A percentile compares a stretch with the other conserved stretches of the same genome.
These are phyloP conservation scores for Emmonsiellopsis sp. DNA, from an alignment of 2,329 filamentous ascomycete species.

Conservation along the genomic window DNA sequence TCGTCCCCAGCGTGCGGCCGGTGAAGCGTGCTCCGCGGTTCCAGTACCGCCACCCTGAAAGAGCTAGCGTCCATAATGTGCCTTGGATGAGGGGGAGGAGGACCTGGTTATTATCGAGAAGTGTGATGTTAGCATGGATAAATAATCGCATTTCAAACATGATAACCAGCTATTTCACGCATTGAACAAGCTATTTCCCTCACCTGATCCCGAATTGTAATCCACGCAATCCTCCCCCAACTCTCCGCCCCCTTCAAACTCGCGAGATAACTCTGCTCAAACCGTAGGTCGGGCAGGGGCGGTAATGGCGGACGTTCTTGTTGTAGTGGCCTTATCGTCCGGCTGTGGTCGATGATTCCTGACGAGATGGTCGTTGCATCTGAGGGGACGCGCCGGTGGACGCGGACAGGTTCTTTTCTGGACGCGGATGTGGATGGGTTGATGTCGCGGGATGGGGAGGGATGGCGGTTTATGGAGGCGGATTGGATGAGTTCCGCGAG, in stretches of 20 bases:
- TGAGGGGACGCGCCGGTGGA: conserved; percentile 11
- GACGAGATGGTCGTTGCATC: conserved; percentile 39
- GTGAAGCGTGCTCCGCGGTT: conserved; percentile 69
- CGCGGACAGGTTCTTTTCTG: conserved; percentile 51
- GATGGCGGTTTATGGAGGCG: conserved; percentile 63
- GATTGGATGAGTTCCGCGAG: conserved; percentile 73
- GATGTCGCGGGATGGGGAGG: conserved; percentile 64
- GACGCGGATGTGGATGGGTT: conserved; percentile 72
- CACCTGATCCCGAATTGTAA: conserved; percentile 86
- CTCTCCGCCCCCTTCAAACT: conserved; percentile 73
- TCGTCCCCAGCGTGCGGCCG: conserved; percentile 67
- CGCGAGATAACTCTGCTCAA: conserved; percentile 95
- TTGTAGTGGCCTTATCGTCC: conserved; percentile 25
- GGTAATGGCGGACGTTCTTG: conserved; percentile 49
- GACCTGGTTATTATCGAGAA: conserved; percentile 46
- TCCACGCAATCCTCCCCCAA: conserved; percentile 70
- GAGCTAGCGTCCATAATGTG: conserved; percentile 73
- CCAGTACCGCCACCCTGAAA: conserved; percentile 85
- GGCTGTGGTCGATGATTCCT: conserved; percentile 35
- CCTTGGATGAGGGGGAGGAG: conserved; percentile 83
- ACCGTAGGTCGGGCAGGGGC: conserved; percentile 70
- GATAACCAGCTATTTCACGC: background rate
- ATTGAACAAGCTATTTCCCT: background rate
- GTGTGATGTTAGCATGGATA: background rate
- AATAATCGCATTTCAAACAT: background rate